Evolutionary conservation across 73 alveolate genomes (phyloP).

Genomic region (Paramecium bursaria): DNA sequence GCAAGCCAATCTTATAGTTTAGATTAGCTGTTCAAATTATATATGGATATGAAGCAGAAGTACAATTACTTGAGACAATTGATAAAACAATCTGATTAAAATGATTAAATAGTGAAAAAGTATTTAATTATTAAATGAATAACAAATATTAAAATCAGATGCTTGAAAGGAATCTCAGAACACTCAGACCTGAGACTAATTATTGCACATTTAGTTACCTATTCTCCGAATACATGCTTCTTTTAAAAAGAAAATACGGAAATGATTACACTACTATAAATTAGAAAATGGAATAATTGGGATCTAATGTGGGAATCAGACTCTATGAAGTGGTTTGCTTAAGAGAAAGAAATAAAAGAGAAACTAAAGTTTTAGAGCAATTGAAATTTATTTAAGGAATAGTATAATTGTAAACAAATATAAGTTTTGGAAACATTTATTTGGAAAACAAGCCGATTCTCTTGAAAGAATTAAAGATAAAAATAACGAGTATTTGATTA

Average conservation of each 20-base stretch:
- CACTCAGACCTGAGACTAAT: slow-evolving; percentile 3
- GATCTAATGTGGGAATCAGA: slow-evolving; percentile 28
- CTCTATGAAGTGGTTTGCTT: slow-evolving; percentile 40
- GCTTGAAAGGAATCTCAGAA: slow-evolving; percentile 17
- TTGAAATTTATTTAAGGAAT: slow-evolving; percentile 44
- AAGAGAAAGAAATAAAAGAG: slow-evolving; percentile 57
- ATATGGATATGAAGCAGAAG: no score
- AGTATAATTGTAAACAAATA: background rate
- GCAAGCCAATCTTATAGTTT: no score
- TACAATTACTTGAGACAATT: no score
- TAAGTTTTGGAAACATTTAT: slow-evolving; percentile 60
- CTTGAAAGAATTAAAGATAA: slow-evolving; percentile 40
- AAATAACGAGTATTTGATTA: slow-evolving; percentile 26
- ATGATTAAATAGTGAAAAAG: no score
- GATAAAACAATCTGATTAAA: no score
- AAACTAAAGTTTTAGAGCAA: slow-evolving; percentile 41
- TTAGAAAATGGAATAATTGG: slow-evolving; percentile 13
- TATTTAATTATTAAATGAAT: no score
- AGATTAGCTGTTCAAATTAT: no score
- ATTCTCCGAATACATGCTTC: background rate
- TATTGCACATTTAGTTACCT: slow-evolving; percentile 11
- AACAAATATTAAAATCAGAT: slow-evolving; percentile 12
- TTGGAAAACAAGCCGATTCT: slow-evolving; percentile 55
- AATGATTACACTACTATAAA: slow-evolving; percentile 29
- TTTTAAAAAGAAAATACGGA: slow-evolving; percentile 10